These are phyloP conservation scores for Tulasnella sp. DNA, from an alignment of 768 basidiomycete species.

Conservation along the genomic window DNA sequence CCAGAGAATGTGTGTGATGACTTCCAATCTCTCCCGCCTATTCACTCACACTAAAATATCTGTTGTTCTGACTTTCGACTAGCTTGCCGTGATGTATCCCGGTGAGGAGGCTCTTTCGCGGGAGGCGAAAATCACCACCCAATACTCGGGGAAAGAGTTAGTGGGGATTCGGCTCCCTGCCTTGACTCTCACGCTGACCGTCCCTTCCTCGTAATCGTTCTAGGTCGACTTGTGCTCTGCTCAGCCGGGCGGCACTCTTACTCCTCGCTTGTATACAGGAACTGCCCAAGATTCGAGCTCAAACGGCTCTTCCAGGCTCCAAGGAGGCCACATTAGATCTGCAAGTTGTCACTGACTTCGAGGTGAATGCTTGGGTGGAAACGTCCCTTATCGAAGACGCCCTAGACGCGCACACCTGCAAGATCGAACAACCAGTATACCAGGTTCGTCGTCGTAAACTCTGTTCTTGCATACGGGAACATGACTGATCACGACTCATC, in stretches of 20 bases:
- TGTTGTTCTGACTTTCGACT: not conserved
- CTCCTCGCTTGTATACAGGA: not conserved
- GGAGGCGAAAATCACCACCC: not conserved
- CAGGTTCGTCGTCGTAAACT: not conserved
- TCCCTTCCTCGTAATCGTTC: not conserved
- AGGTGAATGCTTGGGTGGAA: conserved; percentile 14
- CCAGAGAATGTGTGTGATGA: conserved; percentile 9
- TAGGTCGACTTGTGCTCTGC: conserved; percentile 10
- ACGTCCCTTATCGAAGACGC: conserved; percentile 10
- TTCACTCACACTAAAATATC: no score
- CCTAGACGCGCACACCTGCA: conserved; percentile 13
- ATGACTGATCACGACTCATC: not conserved
- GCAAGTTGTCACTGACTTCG: not conserved
- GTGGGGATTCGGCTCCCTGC: no score
- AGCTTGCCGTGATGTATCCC: conserved; percentile 15
- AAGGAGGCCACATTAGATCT: not conserved
- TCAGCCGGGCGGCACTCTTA: not conserved
- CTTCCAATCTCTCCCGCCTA: not conserved
- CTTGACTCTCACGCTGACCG: not conserved
- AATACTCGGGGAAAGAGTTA: conserved; percentile 10
- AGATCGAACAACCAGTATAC: conserved; percentile 11
- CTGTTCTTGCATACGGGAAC: no score
- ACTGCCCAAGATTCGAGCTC: no score
- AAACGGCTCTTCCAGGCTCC: not conserved
- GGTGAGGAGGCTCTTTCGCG: conserved; percentile 8